phyloP scores from a whole-genome alignment of 352 stramenopile genomes.

The Pythium dissotocum region DNA sequence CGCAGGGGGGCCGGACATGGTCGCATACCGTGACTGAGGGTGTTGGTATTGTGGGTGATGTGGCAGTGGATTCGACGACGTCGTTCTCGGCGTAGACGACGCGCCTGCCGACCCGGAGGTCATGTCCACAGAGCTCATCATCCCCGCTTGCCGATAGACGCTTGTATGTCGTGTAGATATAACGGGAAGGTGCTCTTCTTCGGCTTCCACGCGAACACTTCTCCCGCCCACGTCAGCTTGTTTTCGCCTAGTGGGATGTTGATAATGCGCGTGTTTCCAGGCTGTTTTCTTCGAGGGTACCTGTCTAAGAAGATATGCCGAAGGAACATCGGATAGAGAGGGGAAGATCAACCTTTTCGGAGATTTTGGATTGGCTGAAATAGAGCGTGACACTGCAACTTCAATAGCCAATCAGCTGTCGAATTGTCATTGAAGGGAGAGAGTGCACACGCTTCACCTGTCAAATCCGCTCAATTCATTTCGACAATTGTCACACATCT shows the following conservation, averaged over 20 bases:
- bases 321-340: constrained; percentile 20
- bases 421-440: constrained; percentile 2
- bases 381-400: constrained; percentile 17
- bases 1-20: neutral
- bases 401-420: constrained; percentile 26
- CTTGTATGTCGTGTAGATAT: neutral
- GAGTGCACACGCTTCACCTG: neutral
- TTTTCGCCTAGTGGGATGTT: constrained; percentile 2
- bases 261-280: constrained; percentile 11
- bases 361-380: constrained; percentile 20
- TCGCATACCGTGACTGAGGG: constrained; percentile 12
- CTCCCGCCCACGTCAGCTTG: neutral
- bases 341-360: no score
- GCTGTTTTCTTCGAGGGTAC: constrained; percentile 26
- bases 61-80: constrained; percentile 6
- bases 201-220: neutral
- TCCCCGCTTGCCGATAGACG: constrained; percentile 12
- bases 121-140: constrained; percentile 36
- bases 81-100: constrained; percentile 22
- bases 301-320: constrained; percentile 12
- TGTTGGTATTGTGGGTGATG: constrained; percentile 10
- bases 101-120: constrained; percentile 19
- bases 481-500: neutral
- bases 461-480: constrained; percentile 10
- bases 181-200: constrained; percentile 6